These are phyloP conservation scores for Symbiodinium natans DNA, from an alignment of 73 alveolate genomes.

Conservation along the genomic window DNA sequence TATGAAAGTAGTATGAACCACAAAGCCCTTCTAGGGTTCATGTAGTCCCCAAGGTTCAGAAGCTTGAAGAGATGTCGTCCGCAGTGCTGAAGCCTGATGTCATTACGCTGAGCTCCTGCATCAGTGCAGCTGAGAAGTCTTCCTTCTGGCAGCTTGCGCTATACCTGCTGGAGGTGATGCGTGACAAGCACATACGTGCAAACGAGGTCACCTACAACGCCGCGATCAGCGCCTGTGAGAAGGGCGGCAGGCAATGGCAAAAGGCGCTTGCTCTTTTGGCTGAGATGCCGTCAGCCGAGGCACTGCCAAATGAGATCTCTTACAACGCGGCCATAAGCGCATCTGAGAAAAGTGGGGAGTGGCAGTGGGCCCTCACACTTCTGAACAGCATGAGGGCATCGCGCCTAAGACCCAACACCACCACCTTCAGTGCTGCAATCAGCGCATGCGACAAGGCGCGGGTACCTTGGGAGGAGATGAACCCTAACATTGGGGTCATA, in stretches of 20 bases:
- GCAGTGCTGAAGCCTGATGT: background rate
- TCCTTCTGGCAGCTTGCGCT: background rate
- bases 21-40: too few species aligned
- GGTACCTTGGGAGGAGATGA: too few species aligned
- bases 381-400: background rate
- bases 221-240: background rate
- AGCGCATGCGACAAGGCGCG: constrained; percentile 1
- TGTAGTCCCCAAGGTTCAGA: too few species aligned
- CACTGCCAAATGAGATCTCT: background rate
- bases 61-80: background rate
- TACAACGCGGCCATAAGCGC: background rate
- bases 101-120: background rate
- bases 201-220: background rate
- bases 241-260: background rate
- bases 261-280: background rate
- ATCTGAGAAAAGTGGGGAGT: background rate
- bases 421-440: constrained; percentile 1
- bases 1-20: too few species aligned
- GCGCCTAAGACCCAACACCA: background rate
- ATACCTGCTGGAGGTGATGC: background rate
- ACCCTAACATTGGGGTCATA: too few species aligned
- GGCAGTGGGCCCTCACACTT: background rate
- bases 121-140: background rate
- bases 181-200: background rate
- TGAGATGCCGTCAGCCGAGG: background rate